Evolutionary conservation across 2,329 filamentous ascomycete genomes (phyloP).

Genomic region (Ilyonectria destructans): DNA sequence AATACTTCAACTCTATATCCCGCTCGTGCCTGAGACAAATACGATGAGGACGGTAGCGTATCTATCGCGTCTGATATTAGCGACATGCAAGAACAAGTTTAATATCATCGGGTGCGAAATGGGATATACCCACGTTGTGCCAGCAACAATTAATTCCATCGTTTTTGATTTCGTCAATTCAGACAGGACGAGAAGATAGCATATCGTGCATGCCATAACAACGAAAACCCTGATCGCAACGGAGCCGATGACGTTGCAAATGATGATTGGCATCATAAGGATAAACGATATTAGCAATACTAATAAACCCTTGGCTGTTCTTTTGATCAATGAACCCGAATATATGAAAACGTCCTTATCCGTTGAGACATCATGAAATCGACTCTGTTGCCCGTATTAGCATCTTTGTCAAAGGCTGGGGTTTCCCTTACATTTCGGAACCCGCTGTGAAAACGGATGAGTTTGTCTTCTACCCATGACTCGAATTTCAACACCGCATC

Average conservation of each 20-base stretch:
- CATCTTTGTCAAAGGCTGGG: neutral
- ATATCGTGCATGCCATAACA: constrained; percentile 3
- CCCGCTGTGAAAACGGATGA: neutral
- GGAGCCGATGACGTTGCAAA: constrained; percentile 11
- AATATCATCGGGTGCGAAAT: too few relatives aligned
- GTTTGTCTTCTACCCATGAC: constrained; percentile 13
- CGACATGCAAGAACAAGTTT: too few relatives aligned
- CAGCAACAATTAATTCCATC: constrained; percentile 22
- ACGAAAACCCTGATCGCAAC: neutral
- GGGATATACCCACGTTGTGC: constrained; percentile 30
- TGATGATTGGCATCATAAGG: constrained; percentile 19
- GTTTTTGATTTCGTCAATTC: constrained; percentile 8
- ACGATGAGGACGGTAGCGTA: too few relatives aligned
- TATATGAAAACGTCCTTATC: constrained; percentile 11
- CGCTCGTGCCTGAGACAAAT: too few relatives aligned
- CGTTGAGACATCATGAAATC: neutral
- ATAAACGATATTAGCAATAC: neutral
- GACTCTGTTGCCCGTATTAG: neutral
- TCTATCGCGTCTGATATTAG: too few relatives aligned
- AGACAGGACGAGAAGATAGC: neutral
- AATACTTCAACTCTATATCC: too few relatives aligned
- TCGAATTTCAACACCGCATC: constrained; percentile 3
- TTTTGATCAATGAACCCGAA: neutral
- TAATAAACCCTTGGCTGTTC: neutral
- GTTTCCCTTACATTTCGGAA: neutral